Evolutionary conservation across 2,329 filamentous ascomycete genomes (phyloP).

Genomic region (Tolypocladium cylindrosporum): DNA sequence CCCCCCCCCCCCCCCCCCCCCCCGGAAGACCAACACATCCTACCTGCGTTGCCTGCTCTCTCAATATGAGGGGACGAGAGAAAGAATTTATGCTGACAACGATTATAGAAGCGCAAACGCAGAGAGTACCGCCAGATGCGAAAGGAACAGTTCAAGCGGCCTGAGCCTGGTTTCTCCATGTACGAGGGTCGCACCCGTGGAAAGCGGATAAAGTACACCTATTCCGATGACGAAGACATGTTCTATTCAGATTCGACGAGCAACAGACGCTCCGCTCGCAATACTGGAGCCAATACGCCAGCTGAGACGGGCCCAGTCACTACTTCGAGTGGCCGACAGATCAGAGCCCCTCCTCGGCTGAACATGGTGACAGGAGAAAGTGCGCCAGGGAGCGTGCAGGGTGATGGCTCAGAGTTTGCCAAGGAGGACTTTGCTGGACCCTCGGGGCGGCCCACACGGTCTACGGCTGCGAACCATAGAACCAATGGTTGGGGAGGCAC

Average conservation of each 20-base stretch:
- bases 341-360: conserved; percentile 57
- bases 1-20: conserved; percentile 15
- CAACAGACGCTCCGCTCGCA: conserved; percentile 59
- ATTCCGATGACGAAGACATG: conserved; percentile 76
- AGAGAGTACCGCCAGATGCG: conserved; percentile 83
- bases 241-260: conserved; percentile 53
- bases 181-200: conserved; percentile 95
- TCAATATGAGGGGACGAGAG: background rate
- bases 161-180: conserved; percentile 80
- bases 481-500: conserved; percentile 36
- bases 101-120: conserved; percentile 72
- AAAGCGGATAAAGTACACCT: conserved; percentile 94
- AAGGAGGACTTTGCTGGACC: conserved; percentile 30
- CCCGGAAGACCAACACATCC: no score
- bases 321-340: conserved; percentile 81
- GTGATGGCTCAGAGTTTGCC: conserved; percentile 29
- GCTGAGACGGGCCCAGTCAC: conserved; percentile 54
- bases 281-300: conserved; percentile 64
- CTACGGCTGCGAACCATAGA: conserved; percentile 37
- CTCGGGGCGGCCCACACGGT: conserved; percentile 39
- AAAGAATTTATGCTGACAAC: conserved; percentile 7
- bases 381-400: conserved; percentile 34
- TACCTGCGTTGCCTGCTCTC: background rate
- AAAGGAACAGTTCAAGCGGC: conserved; percentile 78
- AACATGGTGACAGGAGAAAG: conserved; percentile 51